phyloP scores from a whole-genome alignment of 2,329 filamentous ascomycete genomes.

The Penicillium polonicum region DNA sequence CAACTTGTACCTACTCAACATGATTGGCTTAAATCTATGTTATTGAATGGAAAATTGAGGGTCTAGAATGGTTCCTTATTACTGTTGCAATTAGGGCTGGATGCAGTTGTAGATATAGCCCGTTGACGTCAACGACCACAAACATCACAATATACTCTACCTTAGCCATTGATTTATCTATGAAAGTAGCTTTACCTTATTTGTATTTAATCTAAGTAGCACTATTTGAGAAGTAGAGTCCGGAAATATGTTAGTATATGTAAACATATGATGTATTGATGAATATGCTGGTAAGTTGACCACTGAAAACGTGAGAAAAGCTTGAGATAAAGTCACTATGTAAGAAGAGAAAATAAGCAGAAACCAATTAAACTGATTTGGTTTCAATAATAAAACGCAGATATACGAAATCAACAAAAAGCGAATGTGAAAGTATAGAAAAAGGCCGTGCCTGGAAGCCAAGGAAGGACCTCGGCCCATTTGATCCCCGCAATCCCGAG shows the following conservation, averaged over 20 bases:
- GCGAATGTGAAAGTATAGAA: slow-evolving; percentile 11
- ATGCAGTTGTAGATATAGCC: background rate
- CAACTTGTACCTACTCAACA: background rate
- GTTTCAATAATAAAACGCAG: background rate
- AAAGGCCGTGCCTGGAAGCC: slow-evolving; percentile 9
- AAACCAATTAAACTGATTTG: background rate
- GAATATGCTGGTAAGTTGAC: background rate
- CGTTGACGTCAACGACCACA: background rate
- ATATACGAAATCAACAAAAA: background rate
- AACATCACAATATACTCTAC: background rate
- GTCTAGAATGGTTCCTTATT: background rate
- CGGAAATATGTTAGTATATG: no score
- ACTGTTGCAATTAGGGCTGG: background rate
- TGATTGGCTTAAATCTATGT: background rate
- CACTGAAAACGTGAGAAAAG: background rate
- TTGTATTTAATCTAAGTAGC: background rate
- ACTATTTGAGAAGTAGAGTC: background rate
- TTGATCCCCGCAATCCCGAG: slow-evolving; percentile 27
- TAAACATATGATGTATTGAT: background rate
- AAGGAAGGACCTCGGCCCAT: slow-evolving; percentile 23
- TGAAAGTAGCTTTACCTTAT: background rate
- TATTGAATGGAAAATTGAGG: background rate
- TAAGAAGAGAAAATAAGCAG: no score
- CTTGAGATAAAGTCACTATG: background rate
- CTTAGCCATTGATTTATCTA: background rate